A percentile compares a stretch with the other conserved stretches of the same genome.
Evolutionary conservation across 176 grass and related monocot genomes (phyloP).

Genomic region (Cenchrus americanus): DNA sequence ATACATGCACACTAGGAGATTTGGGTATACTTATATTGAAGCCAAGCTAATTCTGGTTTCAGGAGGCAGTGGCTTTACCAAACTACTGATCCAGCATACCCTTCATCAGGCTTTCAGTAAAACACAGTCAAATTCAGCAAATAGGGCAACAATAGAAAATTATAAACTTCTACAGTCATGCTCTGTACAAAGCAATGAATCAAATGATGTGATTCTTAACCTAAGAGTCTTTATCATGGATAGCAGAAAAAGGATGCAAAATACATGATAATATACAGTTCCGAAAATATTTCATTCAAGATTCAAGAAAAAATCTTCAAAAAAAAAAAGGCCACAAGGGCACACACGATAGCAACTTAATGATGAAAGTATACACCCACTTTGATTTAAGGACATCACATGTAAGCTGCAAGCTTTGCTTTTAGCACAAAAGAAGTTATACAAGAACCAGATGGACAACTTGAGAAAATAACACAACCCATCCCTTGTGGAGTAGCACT

Average conservation of each 20-base stretch:
- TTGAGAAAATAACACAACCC: background rate
- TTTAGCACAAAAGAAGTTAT: background rate
- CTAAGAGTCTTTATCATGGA: background rate
- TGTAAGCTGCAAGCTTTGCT: background rate
- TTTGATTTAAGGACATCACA: background rate
- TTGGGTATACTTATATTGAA: background rate
- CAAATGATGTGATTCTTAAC: no score
- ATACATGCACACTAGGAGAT: background rate
- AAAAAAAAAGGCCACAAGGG: background rate
- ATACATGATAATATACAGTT: background rate
- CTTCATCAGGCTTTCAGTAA: background rate
- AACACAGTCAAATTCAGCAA: background rate
- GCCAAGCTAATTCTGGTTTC: constrained; percentile 10
- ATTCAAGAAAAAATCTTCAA: background rate
- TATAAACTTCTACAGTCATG: no score
- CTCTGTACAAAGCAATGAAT: no score
- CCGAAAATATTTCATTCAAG: background rate
- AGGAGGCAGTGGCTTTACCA: background rate
- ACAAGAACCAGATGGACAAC: background rate
- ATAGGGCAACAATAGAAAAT: background rate
- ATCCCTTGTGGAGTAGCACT: background rate
- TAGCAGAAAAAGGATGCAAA: background rate
- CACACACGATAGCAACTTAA: background rate
- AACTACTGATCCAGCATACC: background rate
- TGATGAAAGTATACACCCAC: background rate